Evolutionary conservation across 2,329 filamentous ascomycete species (phyloP).

Genomic region (Beauveria sp.): DNA sequence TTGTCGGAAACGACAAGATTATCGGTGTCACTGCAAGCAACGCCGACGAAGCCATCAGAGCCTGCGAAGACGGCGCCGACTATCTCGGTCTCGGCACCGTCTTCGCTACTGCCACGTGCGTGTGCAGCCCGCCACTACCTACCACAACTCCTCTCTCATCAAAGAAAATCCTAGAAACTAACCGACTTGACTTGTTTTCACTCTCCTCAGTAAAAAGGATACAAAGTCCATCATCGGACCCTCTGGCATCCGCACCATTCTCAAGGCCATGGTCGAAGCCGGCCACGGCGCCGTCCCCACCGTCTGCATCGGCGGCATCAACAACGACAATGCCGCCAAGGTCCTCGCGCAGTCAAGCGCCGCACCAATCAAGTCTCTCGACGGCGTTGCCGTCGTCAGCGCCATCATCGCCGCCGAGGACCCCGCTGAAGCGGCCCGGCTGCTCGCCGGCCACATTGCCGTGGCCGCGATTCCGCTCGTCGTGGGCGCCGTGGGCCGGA

Average conservation of each 20-base stretch:
- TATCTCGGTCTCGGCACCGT: constrained; percentile 90
- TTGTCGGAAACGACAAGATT: constrained; percentile 71
- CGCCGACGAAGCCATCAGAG: constrained; percentile 62
- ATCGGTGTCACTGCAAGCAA: constrained; percentile 84
- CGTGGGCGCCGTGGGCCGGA: constrained; percentile 52
- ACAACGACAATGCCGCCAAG: constrained; percentile 63
- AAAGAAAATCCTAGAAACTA: background rate
- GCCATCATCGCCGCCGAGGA: constrained; percentile 71
- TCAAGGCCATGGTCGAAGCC: constrained; percentile 46
- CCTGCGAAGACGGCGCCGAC: constrained; percentile 70
- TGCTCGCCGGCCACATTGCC: constrained; percentile 40
- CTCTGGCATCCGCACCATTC: constrained; percentile 45
- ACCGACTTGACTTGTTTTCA: background rate
- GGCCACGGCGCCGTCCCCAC: constrained; percentile 44
- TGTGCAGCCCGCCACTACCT: no score
- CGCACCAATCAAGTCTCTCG: constrained; percentile 49
- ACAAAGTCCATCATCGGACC: constrained; percentile 60
- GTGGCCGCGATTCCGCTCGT: constrained; percentile 45
- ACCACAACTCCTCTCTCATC: no score
- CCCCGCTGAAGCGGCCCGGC: constrained; percentile 53
- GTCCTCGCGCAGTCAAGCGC: constrained; percentile 61
- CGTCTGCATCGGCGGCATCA: constrained; percentile 87
- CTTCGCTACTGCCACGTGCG: constrained; percentile 73
- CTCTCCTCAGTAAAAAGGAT: constrained; percentile 58
- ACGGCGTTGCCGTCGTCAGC: constrained; percentile 83